Percentiles rank a stretch among this genome's conserved stretches.
phyloP scores from a whole-genome alignment of 202 grass and related monocot species.

The Setaria viridis region DNA sequence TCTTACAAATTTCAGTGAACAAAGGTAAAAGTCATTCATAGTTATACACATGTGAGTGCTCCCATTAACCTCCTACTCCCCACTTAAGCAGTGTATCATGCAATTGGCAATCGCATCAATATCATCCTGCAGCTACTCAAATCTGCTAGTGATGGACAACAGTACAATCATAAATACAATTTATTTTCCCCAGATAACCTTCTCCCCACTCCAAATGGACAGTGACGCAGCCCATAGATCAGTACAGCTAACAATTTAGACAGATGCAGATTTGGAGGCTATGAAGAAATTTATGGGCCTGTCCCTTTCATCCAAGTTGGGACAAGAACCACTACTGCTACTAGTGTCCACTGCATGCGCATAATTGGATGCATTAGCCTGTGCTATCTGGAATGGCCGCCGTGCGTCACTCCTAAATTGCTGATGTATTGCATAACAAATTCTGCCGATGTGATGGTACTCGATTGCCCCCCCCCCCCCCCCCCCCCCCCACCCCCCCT shows the following conservation, averaged over 20 bases:
- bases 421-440: constrained; percentile 35
- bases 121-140: constrained; percentile 23
- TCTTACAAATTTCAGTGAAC: background rate
- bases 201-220: constrained; percentile 30
- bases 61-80: background rate
- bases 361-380: constrained; percentile 32
- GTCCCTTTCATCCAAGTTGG: constrained; percentile 50
- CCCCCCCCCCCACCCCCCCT: too few relatives aligned
- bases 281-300: constrained; percentile 36
- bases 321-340: constrained; percentile 45
- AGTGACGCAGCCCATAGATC: constrained; percentile 7
- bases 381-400: constrained; percentile 25
- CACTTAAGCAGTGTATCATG: background rate
- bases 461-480: background rate
- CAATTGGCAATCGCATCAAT: background rate
- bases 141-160: constrained; percentile 16
- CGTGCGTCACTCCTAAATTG: background rate
- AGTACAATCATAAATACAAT: constrained; percentile 34
- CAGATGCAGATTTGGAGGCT: constrained; percentile 34
- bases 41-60: background rate
- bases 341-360: constrained; percentile 18
- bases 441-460: constrained; percentile 30
- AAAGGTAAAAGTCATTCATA: background rate
- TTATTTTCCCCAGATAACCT: constrained; percentile 23
- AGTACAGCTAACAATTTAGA: constrained; percentile 46